A percentile compares a stretch with the other conserved stretches of the same genome.
Conservation (phyloP, 2,329 filamentous ascomycete species). For the Pseudogymnoascus sp. region DNA sequence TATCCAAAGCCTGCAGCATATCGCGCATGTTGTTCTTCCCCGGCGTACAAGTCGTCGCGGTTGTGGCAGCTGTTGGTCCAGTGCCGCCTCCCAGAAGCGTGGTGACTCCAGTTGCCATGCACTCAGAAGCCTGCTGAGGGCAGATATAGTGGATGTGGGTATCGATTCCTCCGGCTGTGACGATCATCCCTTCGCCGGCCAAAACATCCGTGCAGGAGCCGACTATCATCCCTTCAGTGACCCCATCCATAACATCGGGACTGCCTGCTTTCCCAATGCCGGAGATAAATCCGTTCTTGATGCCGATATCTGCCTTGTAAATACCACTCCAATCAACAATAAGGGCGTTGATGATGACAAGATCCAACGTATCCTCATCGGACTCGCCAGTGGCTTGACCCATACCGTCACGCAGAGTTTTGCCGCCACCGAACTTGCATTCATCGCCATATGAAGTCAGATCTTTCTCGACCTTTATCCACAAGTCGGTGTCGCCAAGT, state of each 20-base stretch:
- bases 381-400: slow-evolving; percentile 74
- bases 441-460: slow-evolving; percentile 81
- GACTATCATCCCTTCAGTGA: slow-evolving; percentile 68
- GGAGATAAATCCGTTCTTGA: slow-evolving; percentile 77
- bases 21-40: slow-evolving; percentile 72
- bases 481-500: slow-evolving; percentile 75
- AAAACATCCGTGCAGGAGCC: slow-evolving; percentile 88
- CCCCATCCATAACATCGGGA: slow-evolving; percentile 92
- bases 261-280: slow-evolving; percentile 93
- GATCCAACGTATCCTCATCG: slow-evolving; percentile 66
- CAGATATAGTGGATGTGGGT: slow-evolving; percentile 92
- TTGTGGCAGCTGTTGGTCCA: slow-evolving; percentile 84
- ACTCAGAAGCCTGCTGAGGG: slow-evolving; percentile 79
- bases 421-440: slow-evolving; percentile 90
- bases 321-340: slow-evolving; percentile 89
- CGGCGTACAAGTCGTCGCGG: slow-evolving; percentile 88
- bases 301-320: slow-evolving; percentile 92
- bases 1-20: slow-evolving; percentile 84
- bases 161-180: slow-evolving; percentile 85
- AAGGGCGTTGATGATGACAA: slow-evolving; percentile 81
- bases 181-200: slow-evolving; percentile 79
- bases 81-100: slow-evolving; percentile 87
- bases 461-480: slow-evolving; percentile 84
- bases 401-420: slow-evolving; percentile 91
- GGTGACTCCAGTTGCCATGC: slow-evolving; percentile 77